Evolutionary conservation across 768 basidiomycete species (phyloP).

Genomic region (Panellus pusillus): DNA sequence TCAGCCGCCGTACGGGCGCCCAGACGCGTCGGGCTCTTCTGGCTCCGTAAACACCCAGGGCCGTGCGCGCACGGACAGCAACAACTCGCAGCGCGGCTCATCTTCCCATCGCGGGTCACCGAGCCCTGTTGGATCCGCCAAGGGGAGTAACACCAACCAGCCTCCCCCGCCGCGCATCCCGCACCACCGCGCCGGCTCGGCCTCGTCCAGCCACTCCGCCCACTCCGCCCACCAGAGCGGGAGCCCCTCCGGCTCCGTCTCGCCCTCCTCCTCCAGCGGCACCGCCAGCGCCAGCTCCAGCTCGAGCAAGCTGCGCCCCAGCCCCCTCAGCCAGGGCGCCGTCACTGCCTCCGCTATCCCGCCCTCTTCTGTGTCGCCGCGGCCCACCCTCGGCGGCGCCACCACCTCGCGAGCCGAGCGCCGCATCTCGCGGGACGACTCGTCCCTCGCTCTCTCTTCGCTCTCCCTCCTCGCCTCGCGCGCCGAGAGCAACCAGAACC

Average conservation of each 20-base stretch:
- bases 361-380: conserved; percentile 4
- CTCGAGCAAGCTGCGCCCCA: conserved; percentile 31
- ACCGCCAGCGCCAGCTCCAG: conserved; percentile 9
- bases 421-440: conserved; percentile 47
- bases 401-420: conserved; percentile 42
- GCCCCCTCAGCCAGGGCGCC: conserved; percentile 34
- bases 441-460: conserved; percentile 20
- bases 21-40: conserved; percentile 77
- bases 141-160: conserved; percentile 30
- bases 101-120: conserved; percentile 32
- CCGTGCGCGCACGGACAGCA: conserved; percentile 67
- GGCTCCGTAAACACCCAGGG: conserved; percentile 73
- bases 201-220: conserved; percentile 21
- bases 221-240: conserved; percentile 13
- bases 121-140: conserved; percentile 30
- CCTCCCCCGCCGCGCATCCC: conserved; percentile 30
- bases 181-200: conserved; percentile 29
- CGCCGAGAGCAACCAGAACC: conserved; percentile 5
- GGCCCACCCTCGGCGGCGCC: conserved; percentile 18
- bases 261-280: conserved; percentile 21
- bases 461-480: conserved; percentile 16
- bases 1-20: conserved; percentile 74
- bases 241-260: conserved; percentile 21
- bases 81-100: conserved; percentile 56
- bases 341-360: conserved; percentile 8